Evolutionary conservation across 257 asterid species (phyloP).

Genomic region (Capsicum baccatum): DNA sequence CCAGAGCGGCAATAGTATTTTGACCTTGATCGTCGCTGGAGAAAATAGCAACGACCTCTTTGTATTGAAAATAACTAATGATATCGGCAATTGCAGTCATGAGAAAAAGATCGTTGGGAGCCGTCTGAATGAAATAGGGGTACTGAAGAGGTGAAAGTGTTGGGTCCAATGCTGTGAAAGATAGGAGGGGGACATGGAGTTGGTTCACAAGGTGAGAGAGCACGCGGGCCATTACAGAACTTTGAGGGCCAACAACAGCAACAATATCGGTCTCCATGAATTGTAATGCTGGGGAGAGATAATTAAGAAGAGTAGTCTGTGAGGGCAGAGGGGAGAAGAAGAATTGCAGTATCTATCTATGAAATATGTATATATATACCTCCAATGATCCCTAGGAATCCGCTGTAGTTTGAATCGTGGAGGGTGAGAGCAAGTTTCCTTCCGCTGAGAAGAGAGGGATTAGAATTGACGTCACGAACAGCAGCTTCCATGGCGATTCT

Average conservation of each 20-base stretch:
- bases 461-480: conserved; percentile 72
- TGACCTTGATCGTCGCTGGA: conserved; percentile 77
- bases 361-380: conserved; percentile 43
- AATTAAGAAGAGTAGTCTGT: neutral
- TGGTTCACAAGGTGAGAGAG: conserved; percentile 81
- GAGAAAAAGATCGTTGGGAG: conserved; percentile 72
- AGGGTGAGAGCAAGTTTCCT: conserved; percentile 55
- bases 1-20: conserved; percentile 60
- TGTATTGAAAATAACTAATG: conserved; percentile 60
- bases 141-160: conserved; percentile 75
- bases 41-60: conserved; percentile 60
- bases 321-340: too few relatives aligned
- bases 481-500: conserved; percentile 84
- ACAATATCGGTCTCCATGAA: conserved; percentile 72
- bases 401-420: conserved; percentile 69
- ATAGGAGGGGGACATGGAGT: conserved; percentile 84
- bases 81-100: conserved; percentile 82
- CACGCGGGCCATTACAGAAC: conserved; percentile 76
- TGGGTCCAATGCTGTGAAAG: conserved; percentile 85
- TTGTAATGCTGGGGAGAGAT: conserved; percentile 56
- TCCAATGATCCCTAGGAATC: conserved; percentile 76
- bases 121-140: conserved; percentile 83
- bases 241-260: conserved; percentile 89
- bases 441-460: conserved; percentile 60
- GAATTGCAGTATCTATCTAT: neutral